Evolutionary conservation across 202 grass and related monocot genomes (phyloP).

Genomic region (Thinopyrum obtusiflorum): DNA sequence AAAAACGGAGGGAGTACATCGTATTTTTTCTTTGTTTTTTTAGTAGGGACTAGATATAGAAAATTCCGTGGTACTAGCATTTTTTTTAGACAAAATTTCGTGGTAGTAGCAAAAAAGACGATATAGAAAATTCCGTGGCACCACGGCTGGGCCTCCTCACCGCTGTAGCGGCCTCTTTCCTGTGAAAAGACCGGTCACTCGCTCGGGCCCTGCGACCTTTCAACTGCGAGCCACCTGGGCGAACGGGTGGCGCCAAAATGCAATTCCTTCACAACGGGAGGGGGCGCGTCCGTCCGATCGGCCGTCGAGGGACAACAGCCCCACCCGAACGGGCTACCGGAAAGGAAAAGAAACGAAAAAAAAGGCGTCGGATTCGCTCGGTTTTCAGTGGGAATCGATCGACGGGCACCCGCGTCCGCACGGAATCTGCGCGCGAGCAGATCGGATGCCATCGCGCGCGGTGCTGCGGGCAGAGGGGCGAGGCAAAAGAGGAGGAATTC

Average conservation of each 20-base stretch:
- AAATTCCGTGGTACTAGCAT: too few species aligned
- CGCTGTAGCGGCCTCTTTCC: neutral
- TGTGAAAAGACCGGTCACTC: neutral
- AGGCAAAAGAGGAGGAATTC: neutral
- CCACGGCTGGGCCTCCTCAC: neutral
- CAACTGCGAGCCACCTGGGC: neutral
- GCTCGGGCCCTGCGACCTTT: neutral
- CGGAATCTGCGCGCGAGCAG: neutral
- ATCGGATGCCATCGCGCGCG: too few species aligned
- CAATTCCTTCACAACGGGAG: neutral
- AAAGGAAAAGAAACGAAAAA: neutral
- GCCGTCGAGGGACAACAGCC: neutral
- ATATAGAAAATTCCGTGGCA: too few species aligned
- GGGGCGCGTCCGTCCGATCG: constrained; percentile 5
- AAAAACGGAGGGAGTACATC: too few species aligned
- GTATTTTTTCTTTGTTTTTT: too few species aligned
- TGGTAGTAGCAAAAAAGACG: too few species aligned
- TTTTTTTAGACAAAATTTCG: too few species aligned
- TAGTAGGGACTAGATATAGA: too few species aligned
- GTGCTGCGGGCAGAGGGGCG: too few species aligned
- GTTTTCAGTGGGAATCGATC: neutral
- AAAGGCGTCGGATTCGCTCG: constrained; percentile 26
- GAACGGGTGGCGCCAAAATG: neutral
- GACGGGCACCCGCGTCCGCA: neutral
- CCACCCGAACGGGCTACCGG: neutral